Base-by-base conservation (phyloP, 148 eudicot genomes). In the Cornus suecica region DNA sequence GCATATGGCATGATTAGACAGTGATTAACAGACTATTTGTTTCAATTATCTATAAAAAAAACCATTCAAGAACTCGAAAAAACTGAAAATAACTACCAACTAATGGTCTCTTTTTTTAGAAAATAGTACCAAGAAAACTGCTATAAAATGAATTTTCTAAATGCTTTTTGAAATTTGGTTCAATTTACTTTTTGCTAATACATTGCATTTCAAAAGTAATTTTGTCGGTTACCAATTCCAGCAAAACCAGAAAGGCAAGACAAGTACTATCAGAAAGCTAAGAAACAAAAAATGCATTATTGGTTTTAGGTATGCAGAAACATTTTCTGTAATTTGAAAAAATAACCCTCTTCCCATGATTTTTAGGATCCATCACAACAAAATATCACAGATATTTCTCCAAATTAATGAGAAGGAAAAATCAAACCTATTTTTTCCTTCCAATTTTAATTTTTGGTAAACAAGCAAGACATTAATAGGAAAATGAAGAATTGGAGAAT, bases 401-500 rank as follows among this genome's bases (percentile, higher is more conserved):
- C 1, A 60, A 29, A 70, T 48, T 61, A 26, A 24, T 52, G 9
- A 10, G 23, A 20, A 3, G 20, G 18, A 72, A 60, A 0, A n/a
- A 34, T 61, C 66, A 73, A 61, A 73, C 24, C 30, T 11, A 73
- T 24, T 5, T 56, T 31, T n/a, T n/a, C n/a, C n/a, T n/a, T n/a
- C n/a, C n/a, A n/a, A n/a, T n/a, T n/a, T n/a, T n/a, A n/a, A n/a
- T n/a, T n/a, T n/a, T n/a, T n/a, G n/a, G n/a, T n/a, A n/a, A n/a
- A n/a, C n/a, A n/a, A n/a, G n/a, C n/a, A n/a, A n/a, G n/a, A n/a
- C n/a, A n/a, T n/a, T n/a, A n/a, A n/a, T n/a, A n/a, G n/a, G n/a
- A n/a, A n/a, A n/a, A n/a, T n/a, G n/a, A n/a, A n/a, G n/a, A n/a
- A n/a, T n/a, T n/a, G n/a, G n/a, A n/a, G n/a, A n/a, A n/a, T n/a